Evolutionary conservation across 2,329 filamentous ascomycete genomes (phyloP), one percentile per base, ranked within the genome.

Genomic region (Aspergillus amoenus): DNA sequence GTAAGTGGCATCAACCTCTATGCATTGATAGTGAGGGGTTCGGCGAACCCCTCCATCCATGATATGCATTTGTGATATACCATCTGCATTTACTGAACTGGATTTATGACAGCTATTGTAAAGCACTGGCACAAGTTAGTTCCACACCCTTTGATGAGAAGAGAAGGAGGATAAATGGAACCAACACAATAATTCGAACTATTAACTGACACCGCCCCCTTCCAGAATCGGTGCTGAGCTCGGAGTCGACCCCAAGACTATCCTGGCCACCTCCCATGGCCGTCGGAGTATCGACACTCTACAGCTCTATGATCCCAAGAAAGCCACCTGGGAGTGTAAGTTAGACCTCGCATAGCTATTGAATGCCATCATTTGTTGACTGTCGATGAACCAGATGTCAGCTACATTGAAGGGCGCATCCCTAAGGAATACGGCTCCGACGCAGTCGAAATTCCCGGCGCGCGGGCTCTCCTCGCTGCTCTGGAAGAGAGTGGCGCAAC

Each of bases 261-360:
- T 99, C 66, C 83, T 97, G 24, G 84, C 91, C 67, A 96, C 91
- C 9, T 96, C 92, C 5, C 94, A 99, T 75, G 94, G 94, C 60
- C 86, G 93, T 58, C 82, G 94, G 57, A 91, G 87, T 64, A 96
- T 97, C 68, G 94, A 99, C 67, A 86, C 89, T 3, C 81, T 99
- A 57, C 84, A 84, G 71, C 79, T 93, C 27, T 84, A 96, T 57
- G 88, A 90, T 61, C 89, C 91, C 15, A 87, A 90, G 65, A 91
- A 91, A 71, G 94, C 94, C 42, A 97, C 88, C 66, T 93, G 90
- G 91, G 91, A 96, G 63, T 96, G 91, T 95, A 77, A 78, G 90
- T 84, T 42, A 4, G 22, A 22, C 30, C 39, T 24, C 24, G 40
- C 40, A 21, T 21, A 45, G n/a, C 27, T 8, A 27, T 17, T 7